Percentiles rank a stretch among this genome's conserved stretches.
These are phyloP conservation scores for Silene noctiflora DNA, from an alignment of 179 eudicot species.

Conservation along the genomic window DNA sequence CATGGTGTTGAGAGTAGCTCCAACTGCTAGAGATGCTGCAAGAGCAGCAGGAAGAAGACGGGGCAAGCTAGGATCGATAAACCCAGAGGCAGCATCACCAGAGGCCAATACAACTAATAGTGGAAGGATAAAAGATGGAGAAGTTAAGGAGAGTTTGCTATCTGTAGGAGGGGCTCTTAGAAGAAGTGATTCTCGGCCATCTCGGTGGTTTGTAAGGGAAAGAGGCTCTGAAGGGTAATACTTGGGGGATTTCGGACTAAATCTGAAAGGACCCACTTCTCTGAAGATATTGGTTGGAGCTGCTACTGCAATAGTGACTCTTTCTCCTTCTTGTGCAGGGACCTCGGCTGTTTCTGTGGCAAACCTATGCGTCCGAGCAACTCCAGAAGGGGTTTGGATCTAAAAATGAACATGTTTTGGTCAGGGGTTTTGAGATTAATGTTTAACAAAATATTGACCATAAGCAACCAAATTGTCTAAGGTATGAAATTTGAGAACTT, in stretches of 20 bases:
- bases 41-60: conserved; percentile 72
- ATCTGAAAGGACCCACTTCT: conserved; percentile 76
- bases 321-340: conserved; percentile 94
- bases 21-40: conserved; percentile 68
- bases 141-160: conserved; percentile 43
- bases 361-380: conserved; percentile 82
- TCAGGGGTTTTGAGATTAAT: neutral
- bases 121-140: conserved; percentile 64
- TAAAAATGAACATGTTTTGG: conserved; percentile 24
- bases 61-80: conserved; percentile 83
- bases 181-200: conserved; percentile 75
- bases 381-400: conserved; percentile 90
- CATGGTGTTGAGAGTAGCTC: conserved; percentile 63
- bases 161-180: conserved; percentile 74
- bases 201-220: conserved; percentile 77
- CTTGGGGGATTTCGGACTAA: conserved; percentile 64
- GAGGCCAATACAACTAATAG: conserved; percentile 70
- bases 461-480: neutral
- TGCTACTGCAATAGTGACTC: conserved; percentile 88
- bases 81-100: conserved; percentile 91
- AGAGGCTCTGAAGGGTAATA: conserved; percentile 85
- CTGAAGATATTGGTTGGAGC: conserved; percentile 72
- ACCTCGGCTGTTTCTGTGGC: conserved; percentile 92
- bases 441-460: neutral
- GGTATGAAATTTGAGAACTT: neutral